These are phyloP conservation scores for Triticum monococcum DNA, from an alignment of 176 grass and related monocot species.

Conservation along the genomic window DNA sequence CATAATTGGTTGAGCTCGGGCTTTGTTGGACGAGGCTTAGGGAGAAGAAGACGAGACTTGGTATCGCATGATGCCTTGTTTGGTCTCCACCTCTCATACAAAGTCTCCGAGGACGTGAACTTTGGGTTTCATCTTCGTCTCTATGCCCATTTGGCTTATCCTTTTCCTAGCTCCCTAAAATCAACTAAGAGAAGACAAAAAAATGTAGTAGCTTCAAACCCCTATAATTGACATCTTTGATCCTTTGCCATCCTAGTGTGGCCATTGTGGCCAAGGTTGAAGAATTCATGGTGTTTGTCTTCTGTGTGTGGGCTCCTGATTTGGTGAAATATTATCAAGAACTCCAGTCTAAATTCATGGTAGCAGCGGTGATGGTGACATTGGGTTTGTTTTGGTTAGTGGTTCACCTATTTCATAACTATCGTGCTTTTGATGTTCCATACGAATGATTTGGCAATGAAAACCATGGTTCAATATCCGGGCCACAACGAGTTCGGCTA, in stretches of 20 bases:
- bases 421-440: no score
- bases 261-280: not conserved
- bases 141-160: not conserved
- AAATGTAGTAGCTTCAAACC: not conserved
- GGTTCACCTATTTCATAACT: no score
- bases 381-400: no score
- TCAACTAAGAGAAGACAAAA: not conserved
- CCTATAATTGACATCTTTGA: not conserved
- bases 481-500: no score
- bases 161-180: not conserved
- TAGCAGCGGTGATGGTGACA: no score
- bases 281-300: not conserved
- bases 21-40: not conserved
- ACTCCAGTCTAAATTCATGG: no score
- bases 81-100: not conserved
- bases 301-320: not conserved
- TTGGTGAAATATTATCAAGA: no score
- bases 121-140: not conserved
- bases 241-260: not conserved
- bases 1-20: not conserved
- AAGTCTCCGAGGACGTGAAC: not conserved
- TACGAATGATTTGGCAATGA: no score
- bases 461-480: no score
- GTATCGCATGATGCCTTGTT: not conserved
- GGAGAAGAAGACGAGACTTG: not conserved